Base-by-base conservation (phyloP, 805 yeast genomes). In the Candida schatavii region DNA sequence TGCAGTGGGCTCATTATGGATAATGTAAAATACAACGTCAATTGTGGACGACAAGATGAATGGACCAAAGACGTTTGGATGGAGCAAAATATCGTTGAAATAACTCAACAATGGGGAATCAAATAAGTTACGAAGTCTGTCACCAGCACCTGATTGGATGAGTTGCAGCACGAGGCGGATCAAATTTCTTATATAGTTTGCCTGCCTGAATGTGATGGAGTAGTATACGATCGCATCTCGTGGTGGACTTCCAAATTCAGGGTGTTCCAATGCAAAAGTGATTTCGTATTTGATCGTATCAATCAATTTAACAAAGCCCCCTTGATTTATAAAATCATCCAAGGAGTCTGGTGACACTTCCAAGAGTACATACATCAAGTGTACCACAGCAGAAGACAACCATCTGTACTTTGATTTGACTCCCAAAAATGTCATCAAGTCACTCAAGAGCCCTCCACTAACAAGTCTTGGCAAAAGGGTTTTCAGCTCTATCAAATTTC, bases 1-100 rank as follows among this genome's bases (percentile, higher is more conserved):
- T 3, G 96, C 87, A 0, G 97, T 88, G 6, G 97, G 97, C 53
- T 91, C 97, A 49, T 84, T 85, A 56, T 90, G 91, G 22, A 90
- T 80, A 45, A 88, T 86, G 10, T 75, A 75, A 31, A 83, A 75
- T 17, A 88, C 72, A 10, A 83, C 75, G 46, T 80, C 83, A 28
- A 90, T 58, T 0, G 86, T 74, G 18, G 77, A 68, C 0, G 86
- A 69, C 11, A 86, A 59, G 11, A 87, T 61, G 13, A 78, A 72
- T 30, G 80, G 77, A 0, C 96, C 96, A 66, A 88, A 87, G 0
- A 77, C 60, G 0, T 60, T 48, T 1, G 85, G 78, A 50, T 86
- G 68, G 11, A 57, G 52, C 14, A 90, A 51, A 2, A 90, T 75
- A 42, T 66, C 70, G 46, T 79, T 82, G 48, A 88, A 63, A 22